Evolutionary conservation across 805 yeast species (phyloP), one percentile per base, ranked within the genome.

Genomic region (Yarrowia divulgata): DNA sequence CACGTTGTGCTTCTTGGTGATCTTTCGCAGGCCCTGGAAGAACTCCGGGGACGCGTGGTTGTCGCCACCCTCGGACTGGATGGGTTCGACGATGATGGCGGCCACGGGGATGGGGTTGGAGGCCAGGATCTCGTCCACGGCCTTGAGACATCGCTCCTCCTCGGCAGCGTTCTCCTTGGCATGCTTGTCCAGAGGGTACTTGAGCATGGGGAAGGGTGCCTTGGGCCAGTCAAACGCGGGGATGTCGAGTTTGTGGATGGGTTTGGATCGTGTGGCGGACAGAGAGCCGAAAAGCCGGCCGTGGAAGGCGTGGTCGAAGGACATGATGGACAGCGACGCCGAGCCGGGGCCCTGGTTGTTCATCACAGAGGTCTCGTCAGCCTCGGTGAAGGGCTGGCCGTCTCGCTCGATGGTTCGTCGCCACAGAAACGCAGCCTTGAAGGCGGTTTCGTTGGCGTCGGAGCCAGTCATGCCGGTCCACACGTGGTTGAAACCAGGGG

Each of bases 211-310:
- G 83, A 88, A 93, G 72, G 91, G 92, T 69, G 97, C 97, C 79
- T 90, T 93, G 77, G 98, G 98, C 98, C 98, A 93, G 77, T 91
- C 87, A 83, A 93, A 93, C 8, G 97, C 88, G 71, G 98, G 98
- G 81, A 94, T 77, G 70, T 82, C 84, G 79, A 93, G 82, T 82
- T 94, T 93, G 84, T 93, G 98, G 74, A 94, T 86, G 73, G 98
- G 97, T 83, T 92, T 94, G 69, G 97, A 92, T 79, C 97, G 87
- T 48, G 98, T 93, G 73, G 91, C 87, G 8, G 97, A 90, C 54
- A 91, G 93, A 69, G 97, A 86, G 32, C 97, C 98, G 81, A 93
- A 92, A 72, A 93, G 81, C 81, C 98, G 88, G 73, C 98, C 98
- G 78, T 93, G 98, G 90, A 93, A 94, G 39, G 95, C 95, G 73